Base-by-base conservation (phyloP, 768 basidiomycete species). In the Hemileccinum impolitum region DNA sequence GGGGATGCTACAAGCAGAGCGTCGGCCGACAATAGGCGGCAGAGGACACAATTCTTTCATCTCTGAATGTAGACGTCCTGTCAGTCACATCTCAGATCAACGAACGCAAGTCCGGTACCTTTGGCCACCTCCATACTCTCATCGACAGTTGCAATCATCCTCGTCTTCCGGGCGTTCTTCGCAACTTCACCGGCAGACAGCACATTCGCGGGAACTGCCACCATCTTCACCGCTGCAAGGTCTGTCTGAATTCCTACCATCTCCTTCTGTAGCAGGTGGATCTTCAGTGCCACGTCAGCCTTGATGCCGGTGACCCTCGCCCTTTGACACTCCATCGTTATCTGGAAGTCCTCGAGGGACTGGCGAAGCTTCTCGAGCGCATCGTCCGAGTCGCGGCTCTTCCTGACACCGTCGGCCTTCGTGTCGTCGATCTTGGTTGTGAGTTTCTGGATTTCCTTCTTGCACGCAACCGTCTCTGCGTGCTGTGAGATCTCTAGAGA, bases 281-380 rank as follows among this genome's bases (percentile, higher is more conserved):
- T 54, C 54, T 49, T 63, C 18, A 43, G 50, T 0, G 61, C 30
- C 3, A 47, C 4, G 25, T 64, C 59, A n/a, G 60, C 57, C 46
- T 39, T 62, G 43, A 59, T 31, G 11, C 36, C 52, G 1, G 48
- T 50, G 14, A 54, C 15, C 36, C 48, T 56, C 28, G 59, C 56
- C 1, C 35, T 51, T 4, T 62, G 60, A 31, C 47, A 43, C 17
- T 62, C 56, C 38, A 50, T 39, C 19, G 39, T 41, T 6, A 25
- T 18, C 43, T 47, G 44, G 2, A 47, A 15, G n/a, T 17, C 18
- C 28, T 51, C 45, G 35, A 52, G 5, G 0, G 55, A 53, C 30
- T 23, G 18, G 14, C 48, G 17, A 17, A 62, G 39, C 17, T 30
- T 35, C 40, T 39, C 50, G 8, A 51, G 13, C 3, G 43, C 38